Conservation (phyloP, 441 rosid species). For the Populus hybrid region DNA sequence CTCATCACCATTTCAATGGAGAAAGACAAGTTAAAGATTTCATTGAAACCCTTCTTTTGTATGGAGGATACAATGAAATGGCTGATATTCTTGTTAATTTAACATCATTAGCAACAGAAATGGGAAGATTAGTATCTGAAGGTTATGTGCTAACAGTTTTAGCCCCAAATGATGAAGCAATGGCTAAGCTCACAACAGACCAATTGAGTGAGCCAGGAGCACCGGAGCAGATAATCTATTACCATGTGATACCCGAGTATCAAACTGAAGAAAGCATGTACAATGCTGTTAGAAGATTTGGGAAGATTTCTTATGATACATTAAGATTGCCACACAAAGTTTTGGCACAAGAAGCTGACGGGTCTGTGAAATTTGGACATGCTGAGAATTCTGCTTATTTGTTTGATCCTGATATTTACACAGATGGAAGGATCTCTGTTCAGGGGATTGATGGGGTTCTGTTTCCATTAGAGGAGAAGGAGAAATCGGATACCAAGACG, state of each 20-base stretch:
- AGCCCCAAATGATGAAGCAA: slow-evolving; percentile 63
- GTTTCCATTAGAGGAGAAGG: slow-evolving; percentile 55
- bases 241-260: slow-evolving; percentile 47
- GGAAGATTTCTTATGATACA: slow-evolving; percentile 76
- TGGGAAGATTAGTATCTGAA: too few species aligned
- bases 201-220: slow-evolving; percentile 88
- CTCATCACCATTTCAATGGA: too few species aligned
- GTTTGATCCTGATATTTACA: slow-evolving; percentile 90
- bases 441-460: slow-evolving; percentile 93
- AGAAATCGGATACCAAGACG: slow-evolving; percentile 17
- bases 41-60: too few species aligned
- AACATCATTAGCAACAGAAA: too few species aligned
- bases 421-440: slow-evolving; percentile 93
- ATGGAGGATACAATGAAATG: too few species aligned
- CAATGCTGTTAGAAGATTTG: slow-evolving; percentile 85
- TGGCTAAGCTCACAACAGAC: slow-evolving; percentile 84
- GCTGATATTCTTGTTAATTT: too few species aligned
- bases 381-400: slow-evolving; percentile 72
- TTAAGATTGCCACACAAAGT: slow-evolving; percentile 84
- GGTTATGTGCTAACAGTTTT: too few species aligned
- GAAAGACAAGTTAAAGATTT: too few species aligned
- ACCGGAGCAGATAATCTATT: slow-evolving; percentile 66
- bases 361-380: slow-evolving; percentile 83
- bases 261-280: slow-evolving; percentile 99
- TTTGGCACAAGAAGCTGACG: slow-evolving; percentile 85